Evolutionary conservation across 345 rosid species (phyloP).

Genomic region (Turnera subulata): DNA sequence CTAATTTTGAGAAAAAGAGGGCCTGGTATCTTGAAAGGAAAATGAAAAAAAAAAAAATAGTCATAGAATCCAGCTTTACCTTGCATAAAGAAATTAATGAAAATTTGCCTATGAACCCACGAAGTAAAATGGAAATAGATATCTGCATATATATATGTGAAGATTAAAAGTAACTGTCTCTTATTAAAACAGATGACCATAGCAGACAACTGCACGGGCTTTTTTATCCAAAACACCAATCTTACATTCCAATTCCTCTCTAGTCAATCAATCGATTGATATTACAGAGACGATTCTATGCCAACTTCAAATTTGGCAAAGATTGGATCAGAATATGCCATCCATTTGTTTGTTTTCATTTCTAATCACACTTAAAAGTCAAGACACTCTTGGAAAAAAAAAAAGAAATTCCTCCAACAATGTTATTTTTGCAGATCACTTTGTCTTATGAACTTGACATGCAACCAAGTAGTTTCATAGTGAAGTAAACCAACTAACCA

Average conservation of each 20-base stretch:
- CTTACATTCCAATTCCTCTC: slow-evolving; percentile 17
- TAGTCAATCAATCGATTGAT: slow-evolving; percentile 22
- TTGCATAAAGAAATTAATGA: background rate
- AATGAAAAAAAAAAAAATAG: background rate
- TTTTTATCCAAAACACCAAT: background rate
- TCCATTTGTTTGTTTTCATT: slow-evolving; percentile 1
- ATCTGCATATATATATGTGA: background rate
- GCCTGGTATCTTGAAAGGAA: background rate
- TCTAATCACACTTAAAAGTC: too few relatives aligned
- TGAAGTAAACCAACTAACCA: too few relatives aligned
- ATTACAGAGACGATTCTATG: slow-evolving; percentile 1
- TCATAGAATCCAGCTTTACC: slow-evolving; percentile 1
- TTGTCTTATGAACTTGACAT: too few relatives aligned
- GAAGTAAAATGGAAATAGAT: too few relatives aligned
- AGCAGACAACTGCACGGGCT: background rate
- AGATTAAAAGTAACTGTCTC: background rate
- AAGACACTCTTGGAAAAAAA: too few relatives aligned
- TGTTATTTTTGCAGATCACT: too few relatives aligned
- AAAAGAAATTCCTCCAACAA: too few relatives aligned
- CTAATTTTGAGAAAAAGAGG: background rate
- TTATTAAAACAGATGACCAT: background rate
- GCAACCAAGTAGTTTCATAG: too few relatives aligned
- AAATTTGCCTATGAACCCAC: too few relatives aligned
- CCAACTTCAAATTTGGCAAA: background rate
- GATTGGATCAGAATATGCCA: slow-evolving; percentile 6